Evolutionary conservation across 768 basidiomycete genomes (phyloP).

Genomic region (Hygrophoropsis aurantiaca): DNA sequence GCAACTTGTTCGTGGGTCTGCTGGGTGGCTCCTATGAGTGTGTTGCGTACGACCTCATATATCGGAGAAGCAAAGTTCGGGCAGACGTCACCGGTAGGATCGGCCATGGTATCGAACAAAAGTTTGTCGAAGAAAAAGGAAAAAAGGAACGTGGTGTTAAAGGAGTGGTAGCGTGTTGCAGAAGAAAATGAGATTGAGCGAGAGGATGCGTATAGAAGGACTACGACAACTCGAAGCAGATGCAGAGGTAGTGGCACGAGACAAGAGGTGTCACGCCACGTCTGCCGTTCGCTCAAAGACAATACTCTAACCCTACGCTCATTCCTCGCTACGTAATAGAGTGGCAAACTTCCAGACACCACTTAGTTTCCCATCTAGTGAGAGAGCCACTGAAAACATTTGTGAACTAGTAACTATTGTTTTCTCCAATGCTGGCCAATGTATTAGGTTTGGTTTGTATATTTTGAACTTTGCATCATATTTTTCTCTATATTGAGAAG

Average conservation of each 20-base stretch:
- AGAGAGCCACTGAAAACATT: constrained; percentile 2
- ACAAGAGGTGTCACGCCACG: not conserved
- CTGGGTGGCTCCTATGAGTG: not conserved
- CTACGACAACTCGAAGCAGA: too few relatives aligned
- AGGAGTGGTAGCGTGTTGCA: too few relatives aligned
- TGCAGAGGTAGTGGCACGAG: not conserved
- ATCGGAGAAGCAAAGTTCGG: not conserved
- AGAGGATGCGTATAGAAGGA: too few relatives aligned
- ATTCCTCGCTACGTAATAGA: constrained; percentile 2
- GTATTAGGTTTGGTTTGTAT: not conserved
- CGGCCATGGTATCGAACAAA: not conserved
- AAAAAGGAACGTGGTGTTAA: too few relatives aligned
- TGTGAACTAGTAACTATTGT: not conserved
- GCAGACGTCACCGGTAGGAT: not conserved
- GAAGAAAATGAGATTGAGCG: too few relatives aligned
- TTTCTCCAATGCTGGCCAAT: not conserved
- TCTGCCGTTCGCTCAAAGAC: not conserved
- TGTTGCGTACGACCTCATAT: not conserved
- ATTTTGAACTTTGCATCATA: not conserved
- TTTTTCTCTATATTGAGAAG: not conserved
- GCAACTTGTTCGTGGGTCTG: not conserved
- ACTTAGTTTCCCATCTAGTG: too few relatives aligned
- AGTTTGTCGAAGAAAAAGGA: too few relatives aligned
- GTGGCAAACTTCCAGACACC: too few relatives aligned
- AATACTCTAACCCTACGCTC: not conserved